Base-by-base conservation (phyloP, 768 basidiomycete genomes). In the Tricholoma sp. region DNA sequence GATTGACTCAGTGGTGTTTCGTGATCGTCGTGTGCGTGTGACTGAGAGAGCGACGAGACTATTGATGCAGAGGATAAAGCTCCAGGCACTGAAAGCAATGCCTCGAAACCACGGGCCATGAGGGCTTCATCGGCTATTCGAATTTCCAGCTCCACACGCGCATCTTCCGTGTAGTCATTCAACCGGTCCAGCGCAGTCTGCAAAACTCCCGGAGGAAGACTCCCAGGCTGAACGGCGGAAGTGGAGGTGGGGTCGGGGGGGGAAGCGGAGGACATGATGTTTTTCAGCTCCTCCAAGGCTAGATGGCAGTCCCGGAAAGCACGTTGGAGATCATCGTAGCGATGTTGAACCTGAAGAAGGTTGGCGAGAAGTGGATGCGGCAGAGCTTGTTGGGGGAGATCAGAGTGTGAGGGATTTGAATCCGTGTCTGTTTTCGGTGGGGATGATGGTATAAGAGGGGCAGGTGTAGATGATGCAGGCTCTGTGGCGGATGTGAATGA, bases 91-190 rank as follows among this genome's bases (percentile, higher is more conserved):
- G 74, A 71, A 11, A 91, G 72, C n/a, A 91, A 67, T 0, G 86
- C 83, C 61, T 85, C 83, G 58, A 84, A 92, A 3, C 89, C 89
- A 7, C 77, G 78, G 6, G 75, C 73, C 0, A 86, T 74, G 12
- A 92, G 77, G 10, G 77, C 79, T 60, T 89, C 89, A 65, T 94
- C 91, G 2, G 86, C 80, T 9, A 85, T 72, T 21, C 83, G 81
- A 39, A 93, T 92, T 71, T 93, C 91, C 19, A 94, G 72, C 66
- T 93, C 91, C 9, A 94, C 91, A 0, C 88, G 82, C 1, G 83
- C 83, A 61, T 92, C 91, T 66, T 92, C 91, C 4, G 81, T 81
- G 64, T 80, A 89, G 66, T 94, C 88, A 54, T 83, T 77, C 43
- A 94, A 74, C 7, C 90, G 77, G 22, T 82, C 75, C 16, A 88